These are phyloP conservation scores for Porogramme epimiltina DNA, from an alignment of 1,284 basidiomycete species.

Conservation along the genomic window DNA sequence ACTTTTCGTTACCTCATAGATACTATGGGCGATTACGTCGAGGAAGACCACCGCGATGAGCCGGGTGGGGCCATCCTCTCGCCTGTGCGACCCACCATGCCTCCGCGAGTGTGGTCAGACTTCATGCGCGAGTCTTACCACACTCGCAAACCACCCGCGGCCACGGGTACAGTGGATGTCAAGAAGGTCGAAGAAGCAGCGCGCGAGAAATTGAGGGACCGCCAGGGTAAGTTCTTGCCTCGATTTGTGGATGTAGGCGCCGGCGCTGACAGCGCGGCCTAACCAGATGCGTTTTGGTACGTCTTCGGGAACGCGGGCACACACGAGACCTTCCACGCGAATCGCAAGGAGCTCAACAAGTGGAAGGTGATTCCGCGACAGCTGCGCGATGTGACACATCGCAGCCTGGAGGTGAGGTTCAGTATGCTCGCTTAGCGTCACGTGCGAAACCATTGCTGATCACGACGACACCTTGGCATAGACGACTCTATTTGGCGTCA, in stretches of 20 bases:
- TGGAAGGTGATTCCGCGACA: slow-evolving; percentile 73
- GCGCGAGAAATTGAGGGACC: slow-evolving; percentile 30
- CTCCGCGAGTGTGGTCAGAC: slow-evolving; percentile 25
- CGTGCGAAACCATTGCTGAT: not conserved
- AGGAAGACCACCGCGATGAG: not conserved
- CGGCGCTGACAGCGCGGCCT: not conserved
- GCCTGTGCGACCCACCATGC: not conserved
- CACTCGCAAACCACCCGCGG: slow-evolving; percentile 28
- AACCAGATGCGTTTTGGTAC: slow-evolving; percentile 61
- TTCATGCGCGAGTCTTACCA: slow-evolving; percentile 30
- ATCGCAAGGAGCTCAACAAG: slow-evolving; percentile 54
- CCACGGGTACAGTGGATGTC: slow-evolving; percentile 40
- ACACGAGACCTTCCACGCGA: slow-evolving; percentile 53
- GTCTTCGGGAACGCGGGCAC: slow-evolving; percentile 64
- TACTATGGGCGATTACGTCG: not conserved
- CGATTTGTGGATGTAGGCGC: no score
- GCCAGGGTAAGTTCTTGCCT: not conserved
- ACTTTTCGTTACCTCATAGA: not conserved
- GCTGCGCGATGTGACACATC: slow-evolving; percentile 63
- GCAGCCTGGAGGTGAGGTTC: slow-evolving; percentile 60
- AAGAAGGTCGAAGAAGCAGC: slow-evolving; percentile 45
- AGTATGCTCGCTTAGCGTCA: slow-evolving; percentile 10
- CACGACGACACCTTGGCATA: not conserved
- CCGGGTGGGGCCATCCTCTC: not conserved
- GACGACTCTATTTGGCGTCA: slow-evolving; percentile 56